phyloP scores from a whole-genome alignment of 306 rosid genomes.

The Prunus dulcis region DNA sequence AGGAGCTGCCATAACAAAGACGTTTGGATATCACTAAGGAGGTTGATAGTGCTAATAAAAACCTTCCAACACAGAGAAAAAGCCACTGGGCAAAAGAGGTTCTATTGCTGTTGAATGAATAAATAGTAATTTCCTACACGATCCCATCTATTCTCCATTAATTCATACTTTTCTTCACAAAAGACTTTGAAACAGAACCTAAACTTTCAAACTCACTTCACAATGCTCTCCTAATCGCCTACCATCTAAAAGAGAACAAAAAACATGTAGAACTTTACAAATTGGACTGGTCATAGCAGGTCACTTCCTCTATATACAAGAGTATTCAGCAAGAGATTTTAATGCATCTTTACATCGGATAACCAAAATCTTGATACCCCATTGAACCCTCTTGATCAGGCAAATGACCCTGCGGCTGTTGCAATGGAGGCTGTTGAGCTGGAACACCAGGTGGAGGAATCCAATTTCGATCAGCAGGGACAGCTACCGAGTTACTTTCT shows the following conservation, averaged over 20 bases:
- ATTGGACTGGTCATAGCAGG: not conserved
- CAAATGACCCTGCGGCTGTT: slow-evolving; percentile 21
- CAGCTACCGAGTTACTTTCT: slow-evolving; percentile 35
- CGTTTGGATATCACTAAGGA: not conserved
- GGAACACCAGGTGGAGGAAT: slow-evolving; percentile 39
- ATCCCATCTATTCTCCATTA: slow-evolving; percentile 15
- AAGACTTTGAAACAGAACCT: slow-evolving; percentile 23
- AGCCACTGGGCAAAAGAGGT: slow-evolving; percentile 23
- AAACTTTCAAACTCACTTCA: slow-evolving; percentile 19
- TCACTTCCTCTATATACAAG: slow-evolving; percentile 16
- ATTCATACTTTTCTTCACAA: slow-evolving; percentile 13
- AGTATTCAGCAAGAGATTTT: not conserved
- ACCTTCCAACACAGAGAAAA: not conserved
- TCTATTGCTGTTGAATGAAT: slow-evolving; percentile 25
- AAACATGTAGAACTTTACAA: slow-evolving; percentile 13
- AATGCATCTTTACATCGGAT: slow-evolving; percentile 28
- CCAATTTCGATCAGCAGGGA: slow-evolving; percentile 51
- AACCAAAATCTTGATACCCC: slow-evolving; percentile 30
- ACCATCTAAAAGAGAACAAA: not conserved
- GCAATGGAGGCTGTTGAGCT: slow-evolving; percentile 36
- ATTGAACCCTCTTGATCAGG: slow-evolving; percentile 23
- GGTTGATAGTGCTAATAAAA: not conserved
- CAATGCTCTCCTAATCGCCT: slow-evolving; percentile 20
- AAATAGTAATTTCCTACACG: slow-evolving; percentile 20
- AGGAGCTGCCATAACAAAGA: no score